These are phyloP conservation scores for Trichosporon sp. DNA, from an alignment of 1,284 basidiomycete genomes.

Conservation along the genomic window DNA sequence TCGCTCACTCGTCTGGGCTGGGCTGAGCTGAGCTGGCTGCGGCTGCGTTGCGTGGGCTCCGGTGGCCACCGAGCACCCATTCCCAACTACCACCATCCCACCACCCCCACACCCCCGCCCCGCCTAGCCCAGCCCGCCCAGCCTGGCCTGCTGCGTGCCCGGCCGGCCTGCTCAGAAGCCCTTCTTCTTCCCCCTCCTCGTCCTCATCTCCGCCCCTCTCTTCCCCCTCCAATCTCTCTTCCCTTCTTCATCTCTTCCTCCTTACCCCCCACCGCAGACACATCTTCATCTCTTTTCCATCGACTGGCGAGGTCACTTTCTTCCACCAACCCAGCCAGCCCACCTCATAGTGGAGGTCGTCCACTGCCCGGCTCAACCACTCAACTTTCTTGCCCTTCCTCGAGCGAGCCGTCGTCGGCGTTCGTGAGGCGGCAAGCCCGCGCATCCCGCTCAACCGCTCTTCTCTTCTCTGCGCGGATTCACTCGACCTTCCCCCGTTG, in stretches of 20 bases:
- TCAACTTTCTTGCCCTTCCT: neutral
- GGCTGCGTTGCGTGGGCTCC: constrained; percentile 2
- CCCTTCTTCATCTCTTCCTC: neutral
- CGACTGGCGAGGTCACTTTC: neutral
- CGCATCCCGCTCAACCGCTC: neutral
- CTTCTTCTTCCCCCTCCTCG: neutral
- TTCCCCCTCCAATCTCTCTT: neutral
- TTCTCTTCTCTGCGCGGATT: neutral
- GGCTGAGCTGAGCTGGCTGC: neutral
- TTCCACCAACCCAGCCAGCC: neutral
- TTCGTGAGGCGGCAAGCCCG: neutral
- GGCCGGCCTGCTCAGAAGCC: no score
- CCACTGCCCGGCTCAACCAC: neutral
- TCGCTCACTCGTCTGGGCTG: neutral
- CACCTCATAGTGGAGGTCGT: constrained; percentile 3
- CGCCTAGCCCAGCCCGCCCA: no score
- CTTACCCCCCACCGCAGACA: neutral
- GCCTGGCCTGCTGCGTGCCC: no score
- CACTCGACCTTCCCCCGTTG: neutral
- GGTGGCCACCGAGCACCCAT: constrained; percentile 3
- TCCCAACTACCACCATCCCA: neutral
- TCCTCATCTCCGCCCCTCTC: neutral
- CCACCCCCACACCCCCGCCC: neutral
- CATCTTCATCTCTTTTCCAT: neutral
- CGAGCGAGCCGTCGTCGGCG: neutral